Percentiles rank a stretch among this genome's conserved stretches.
These are phyloP conservation scores for Crinitomyces ghanaensis DNA, from an alignment of 805 yeast genomes.

Conservation along the genomic window DNA sequence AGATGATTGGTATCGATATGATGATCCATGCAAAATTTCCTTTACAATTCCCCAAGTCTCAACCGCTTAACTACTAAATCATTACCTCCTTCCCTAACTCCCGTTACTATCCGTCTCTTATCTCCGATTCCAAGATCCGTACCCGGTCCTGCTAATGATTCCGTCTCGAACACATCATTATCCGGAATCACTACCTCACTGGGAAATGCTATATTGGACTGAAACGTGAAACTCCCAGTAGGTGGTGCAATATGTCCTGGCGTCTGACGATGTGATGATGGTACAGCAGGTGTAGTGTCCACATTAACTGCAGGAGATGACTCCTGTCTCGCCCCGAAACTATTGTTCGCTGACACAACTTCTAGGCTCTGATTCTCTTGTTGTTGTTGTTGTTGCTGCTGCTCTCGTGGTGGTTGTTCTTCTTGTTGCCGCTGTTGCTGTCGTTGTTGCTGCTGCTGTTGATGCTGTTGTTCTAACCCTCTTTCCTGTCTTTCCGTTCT, in stretches of 20 bases:
- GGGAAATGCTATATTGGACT: not conserved
- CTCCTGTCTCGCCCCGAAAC: no score
- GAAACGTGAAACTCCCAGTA: conserved; percentile 5
- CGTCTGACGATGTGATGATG: not conserved
- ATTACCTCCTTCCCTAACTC: no score
- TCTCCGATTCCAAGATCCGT: no score
- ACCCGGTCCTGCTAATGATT: no score
- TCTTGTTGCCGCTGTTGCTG: not conserved
- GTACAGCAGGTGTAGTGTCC: not conserved
- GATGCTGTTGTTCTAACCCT: not conserved
- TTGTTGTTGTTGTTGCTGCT: not conserved
- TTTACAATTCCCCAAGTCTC: no score
- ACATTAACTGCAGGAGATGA: not conserved
- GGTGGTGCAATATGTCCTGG: conserved; percentile 4
- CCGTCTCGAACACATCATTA: no score
- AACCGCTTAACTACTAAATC: no score
- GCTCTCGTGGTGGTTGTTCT: not conserved
- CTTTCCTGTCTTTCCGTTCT: no score
- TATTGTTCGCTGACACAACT: not conserved
- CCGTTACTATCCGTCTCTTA: no score
- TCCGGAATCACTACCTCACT: no score
- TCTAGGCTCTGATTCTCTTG: not conserved
- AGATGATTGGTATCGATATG: no score
- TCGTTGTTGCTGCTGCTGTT: not conserved
- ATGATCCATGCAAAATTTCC: no score